A percentile compares a stretch with the other conserved stretches of the same genome.
phyloP scores from a whole-genome alignment of 768 basidiomycete species.

The Terana coerulea region DNA sequence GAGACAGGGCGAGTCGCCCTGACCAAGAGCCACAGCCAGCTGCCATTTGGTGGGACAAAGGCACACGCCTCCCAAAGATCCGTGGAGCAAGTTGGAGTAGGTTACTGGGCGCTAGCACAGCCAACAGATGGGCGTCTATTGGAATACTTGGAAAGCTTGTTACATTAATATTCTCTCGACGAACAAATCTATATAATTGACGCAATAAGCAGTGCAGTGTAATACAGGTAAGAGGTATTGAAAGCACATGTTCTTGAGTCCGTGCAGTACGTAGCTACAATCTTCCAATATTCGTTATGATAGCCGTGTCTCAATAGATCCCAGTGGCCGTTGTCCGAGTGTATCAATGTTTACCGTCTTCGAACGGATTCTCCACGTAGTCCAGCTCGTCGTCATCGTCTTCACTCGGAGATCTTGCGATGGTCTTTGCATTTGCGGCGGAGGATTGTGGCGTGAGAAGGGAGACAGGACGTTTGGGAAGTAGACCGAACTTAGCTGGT shows the following conservation, averaged over 20 bases:
- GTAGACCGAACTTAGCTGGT: constrained; percentile 61
- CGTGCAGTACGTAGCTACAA: too few species aligned
- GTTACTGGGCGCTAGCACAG: not conserved
- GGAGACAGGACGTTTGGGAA: constrained; percentile 74
- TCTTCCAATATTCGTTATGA: too few species aligned
- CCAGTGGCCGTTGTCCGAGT: too few species aligned
- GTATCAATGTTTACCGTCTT: constrained; percentile 37
- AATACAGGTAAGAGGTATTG: too few species aligned
- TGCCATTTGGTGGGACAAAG: not conserved
- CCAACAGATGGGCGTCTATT: too few species aligned
- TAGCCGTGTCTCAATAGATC: too few species aligned
- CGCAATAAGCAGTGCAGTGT: too few species aligned
- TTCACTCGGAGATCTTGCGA: constrained; percentile 23
- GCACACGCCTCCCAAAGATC: not conserved
- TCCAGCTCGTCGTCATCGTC: constrained; percentile 49
- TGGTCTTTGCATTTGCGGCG: constrained; percentile 12
- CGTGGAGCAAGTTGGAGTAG: constrained; percentile 5
- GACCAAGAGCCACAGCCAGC: constrained; percentile 2
- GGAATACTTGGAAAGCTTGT: too few species aligned
- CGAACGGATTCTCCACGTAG: constrained; percentile 74
- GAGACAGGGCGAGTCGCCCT: not conserved
- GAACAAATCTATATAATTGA: too few species aligned
- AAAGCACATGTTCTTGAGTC: too few species aligned
- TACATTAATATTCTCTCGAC: too few species aligned
- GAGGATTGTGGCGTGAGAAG: constrained; percentile 32